These are phyloP conservation scores for Geoglossum cookeanum DNA, from an alignment of 2,329 filamentous ascomycete species.

Conservation along the genomic window DNA sequence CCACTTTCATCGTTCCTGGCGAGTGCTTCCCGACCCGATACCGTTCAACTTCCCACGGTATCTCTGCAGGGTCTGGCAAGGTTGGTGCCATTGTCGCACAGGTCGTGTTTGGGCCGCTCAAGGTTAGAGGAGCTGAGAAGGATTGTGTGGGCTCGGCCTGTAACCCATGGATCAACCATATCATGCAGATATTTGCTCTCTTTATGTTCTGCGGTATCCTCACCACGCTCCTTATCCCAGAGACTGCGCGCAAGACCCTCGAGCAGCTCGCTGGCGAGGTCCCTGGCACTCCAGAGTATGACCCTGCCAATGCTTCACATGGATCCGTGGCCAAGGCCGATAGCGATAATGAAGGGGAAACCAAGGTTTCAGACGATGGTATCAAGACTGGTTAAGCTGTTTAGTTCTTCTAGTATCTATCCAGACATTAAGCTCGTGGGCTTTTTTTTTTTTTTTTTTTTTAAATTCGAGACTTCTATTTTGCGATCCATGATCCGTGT, in stretches of 20 bases:
- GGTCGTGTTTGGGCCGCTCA: conserved; percentile 29
- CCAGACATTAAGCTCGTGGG: not conserved
- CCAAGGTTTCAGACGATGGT: not conserved
- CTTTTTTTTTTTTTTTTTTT: not conserved
- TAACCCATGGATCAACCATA: conserved; percentile 11
- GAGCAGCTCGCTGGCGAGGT: conserved; percentile 51
- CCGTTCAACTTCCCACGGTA: conserved; percentile 27
- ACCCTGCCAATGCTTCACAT: not conserved
- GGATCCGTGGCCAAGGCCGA: not conserved
- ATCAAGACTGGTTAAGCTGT: not conserved
- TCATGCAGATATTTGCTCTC: conserved; percentile 29
- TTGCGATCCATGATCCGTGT: not conserved
- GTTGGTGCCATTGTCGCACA: conserved; percentile 30
- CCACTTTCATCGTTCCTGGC: conserved; percentile 32
- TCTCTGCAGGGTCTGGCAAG: conserved; percentile 29
- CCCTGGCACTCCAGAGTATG: conserved; percentile 33
- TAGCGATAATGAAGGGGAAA: not conserved
- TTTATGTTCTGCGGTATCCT: conserved; percentile 61
- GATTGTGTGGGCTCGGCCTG: not conserved
- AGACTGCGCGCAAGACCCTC: conserved; percentile 56
- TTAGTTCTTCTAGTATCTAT: not conserved
- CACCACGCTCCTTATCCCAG: conserved; percentile 53
- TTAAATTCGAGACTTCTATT: not conserved
- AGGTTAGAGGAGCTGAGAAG: conserved; percentile 8
- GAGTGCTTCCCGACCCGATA: conserved; percentile 32